Conservation (phyloP, 176 grass and related monocot species). For the Eremochloa ophiuroides region DNA sequence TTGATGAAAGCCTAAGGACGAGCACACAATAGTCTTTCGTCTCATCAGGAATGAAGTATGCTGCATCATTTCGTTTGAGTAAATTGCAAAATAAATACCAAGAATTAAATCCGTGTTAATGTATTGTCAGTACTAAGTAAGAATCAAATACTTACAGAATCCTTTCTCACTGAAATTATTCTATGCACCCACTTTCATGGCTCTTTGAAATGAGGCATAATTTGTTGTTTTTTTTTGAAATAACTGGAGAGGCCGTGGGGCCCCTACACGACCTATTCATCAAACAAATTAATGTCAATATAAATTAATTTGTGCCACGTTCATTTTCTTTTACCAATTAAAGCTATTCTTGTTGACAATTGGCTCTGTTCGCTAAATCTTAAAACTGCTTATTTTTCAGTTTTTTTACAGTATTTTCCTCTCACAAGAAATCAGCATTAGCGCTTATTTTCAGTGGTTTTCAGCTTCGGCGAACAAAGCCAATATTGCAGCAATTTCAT, state of each 20-base stretch:
- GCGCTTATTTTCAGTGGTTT: no score
- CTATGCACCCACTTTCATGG: neutral
- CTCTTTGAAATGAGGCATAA: neutral
- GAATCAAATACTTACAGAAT: neutral
- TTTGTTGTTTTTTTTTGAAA: no score
- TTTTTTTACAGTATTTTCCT: no score
- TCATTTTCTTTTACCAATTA: neutral
- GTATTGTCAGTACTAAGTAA: neutral
- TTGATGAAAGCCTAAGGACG: neutral
- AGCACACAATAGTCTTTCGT: neutral
- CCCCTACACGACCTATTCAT: neutral
- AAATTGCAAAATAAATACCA: neutral
- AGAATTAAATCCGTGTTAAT: neutral
- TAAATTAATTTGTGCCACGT: neutral
- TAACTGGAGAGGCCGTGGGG: no score
- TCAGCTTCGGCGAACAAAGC: no score
- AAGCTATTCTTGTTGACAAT: no score
- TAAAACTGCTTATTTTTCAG: no score
- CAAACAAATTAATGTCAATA: neutral
- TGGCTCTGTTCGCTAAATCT: no score
- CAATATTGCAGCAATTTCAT: neutral
- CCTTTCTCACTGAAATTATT: neutral
- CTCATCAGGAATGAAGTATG: neutral
- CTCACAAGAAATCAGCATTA: no score
- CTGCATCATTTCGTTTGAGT: neutral